Percentiles rank a stretch among this genome's conserved stretches.
Evolutionary conservation across 2,329 filamentous ascomycete genomes (phyloP).

Genomic region (Zymoseptoria tritici): DNA sequence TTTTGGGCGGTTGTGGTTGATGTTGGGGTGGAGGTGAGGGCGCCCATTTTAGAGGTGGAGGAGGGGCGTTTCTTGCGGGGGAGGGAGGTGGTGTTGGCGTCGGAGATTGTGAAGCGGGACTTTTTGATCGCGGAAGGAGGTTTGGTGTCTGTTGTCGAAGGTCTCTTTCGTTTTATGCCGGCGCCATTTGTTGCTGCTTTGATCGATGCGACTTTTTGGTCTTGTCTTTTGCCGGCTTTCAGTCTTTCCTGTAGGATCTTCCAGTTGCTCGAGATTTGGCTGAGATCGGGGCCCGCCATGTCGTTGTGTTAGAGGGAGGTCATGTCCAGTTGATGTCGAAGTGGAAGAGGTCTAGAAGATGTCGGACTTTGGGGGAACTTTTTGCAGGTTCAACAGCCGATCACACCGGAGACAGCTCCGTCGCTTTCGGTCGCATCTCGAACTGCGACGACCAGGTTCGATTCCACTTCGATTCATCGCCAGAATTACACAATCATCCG

Average conservation of each 20-base stretch:
- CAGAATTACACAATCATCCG: constrained; percentile 4
- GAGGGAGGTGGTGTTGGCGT: constrained; percentile 17
- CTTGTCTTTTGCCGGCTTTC: constrained; percentile 32
- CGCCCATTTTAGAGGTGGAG: constrained; percentile 46
- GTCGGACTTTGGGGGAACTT: constrained; percentile 3
- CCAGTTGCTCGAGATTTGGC: constrained; percentile 56
- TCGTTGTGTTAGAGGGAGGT: constrained; percentile 9
- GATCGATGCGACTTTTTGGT: constrained; percentile 21
- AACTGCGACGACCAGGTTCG: constrained; percentile 8
- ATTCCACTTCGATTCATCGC: constrained; percentile 8
- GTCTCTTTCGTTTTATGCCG: constrained; percentile 30
- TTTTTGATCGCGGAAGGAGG: constrained; percentile 10
- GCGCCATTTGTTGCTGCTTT: constrained; percentile 3
- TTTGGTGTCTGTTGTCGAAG: background rate
- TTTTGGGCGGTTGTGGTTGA: constrained; percentile 42
- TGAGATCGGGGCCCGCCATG: constrained; percentile 33
- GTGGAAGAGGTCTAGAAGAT: background rate
- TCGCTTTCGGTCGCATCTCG: constrained; percentile 13
- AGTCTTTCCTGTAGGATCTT: constrained; percentile 63
- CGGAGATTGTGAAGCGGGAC: constrained; percentile 11
- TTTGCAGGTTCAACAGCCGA: constrained; percentile 1
- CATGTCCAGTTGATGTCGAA: constrained; percentile 3
- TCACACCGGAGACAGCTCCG: background rate
- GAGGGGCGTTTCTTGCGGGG: constrained; percentile 15
- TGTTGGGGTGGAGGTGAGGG: constrained; percentile 22